Evolutionary conservation across 1,284 basidiomycete species (phyloP), one percentile per base, ranked within the genome.

Genomic region (Crepidotus sp.): DNA sequence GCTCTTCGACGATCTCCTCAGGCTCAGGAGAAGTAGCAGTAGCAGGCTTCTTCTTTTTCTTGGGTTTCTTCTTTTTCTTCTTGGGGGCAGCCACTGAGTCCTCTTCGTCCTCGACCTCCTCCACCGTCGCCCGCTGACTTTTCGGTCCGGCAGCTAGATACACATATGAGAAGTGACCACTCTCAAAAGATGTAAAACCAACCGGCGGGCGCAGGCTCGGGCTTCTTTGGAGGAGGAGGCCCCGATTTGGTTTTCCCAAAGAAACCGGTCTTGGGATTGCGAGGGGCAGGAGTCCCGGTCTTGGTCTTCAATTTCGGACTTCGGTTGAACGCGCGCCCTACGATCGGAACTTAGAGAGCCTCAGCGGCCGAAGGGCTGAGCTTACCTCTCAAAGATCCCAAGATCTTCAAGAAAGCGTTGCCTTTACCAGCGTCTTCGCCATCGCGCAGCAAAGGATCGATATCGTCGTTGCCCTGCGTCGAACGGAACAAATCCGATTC

Each of bases 341-440:
- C 15, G 21, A 17, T 9, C 35, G 36, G 22, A 24, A 37, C 29
- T 49, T 19, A 55, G 36, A 21, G 49, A 44, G 7, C 32, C 1
- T 18, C 11, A 18, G 18, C 40, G 25, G 11, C 11, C 2, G 33
- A 21, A 45, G 8, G 18, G 5, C 17, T 19, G 14, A 31, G 55
- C 60, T 30, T 53, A 79, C 83, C 85, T 74, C 79, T 70, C 43
- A 88, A 58, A 11, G 78, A 78, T 15, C 77, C 77, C 49, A 88
- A 63, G 26, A 86, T 58, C 59, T 79, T 84, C 56, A 86, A 59
- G 59, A 88, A 84, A 0, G 83, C 80, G 54, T 87, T 88, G 11
- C 68, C 73, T 57, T 77, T 79, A 42, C 69, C 66, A 42, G 15
- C 3, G 0, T 53, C 48, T 10, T 46, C 37, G 24, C 76, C 74